Evolutionary conservation across 192 early-diverging fungal species (phyloP).

Genomic region (Coemansia pectinata): DNA sequence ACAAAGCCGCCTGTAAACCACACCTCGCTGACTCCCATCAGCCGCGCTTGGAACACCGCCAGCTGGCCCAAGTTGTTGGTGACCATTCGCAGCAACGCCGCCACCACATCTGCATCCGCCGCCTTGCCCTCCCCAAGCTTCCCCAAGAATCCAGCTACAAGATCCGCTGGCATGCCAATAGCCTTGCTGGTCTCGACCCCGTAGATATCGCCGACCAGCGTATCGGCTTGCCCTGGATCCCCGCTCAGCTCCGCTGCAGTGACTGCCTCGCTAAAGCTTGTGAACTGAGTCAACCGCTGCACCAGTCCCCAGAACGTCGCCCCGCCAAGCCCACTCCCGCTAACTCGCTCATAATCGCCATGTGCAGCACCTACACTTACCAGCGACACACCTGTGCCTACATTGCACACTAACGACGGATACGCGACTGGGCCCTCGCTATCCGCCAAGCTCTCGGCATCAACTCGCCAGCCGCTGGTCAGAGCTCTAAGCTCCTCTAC

Average conservation of each 20-base stretch:
- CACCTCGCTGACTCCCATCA: constrained; percentile 18
- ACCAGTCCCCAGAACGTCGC: constrained; percentile 48
- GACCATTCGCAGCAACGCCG: constrained; percentile 47
- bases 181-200: constrained; percentile 39
- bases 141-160: constrained; percentile 51
- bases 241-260: constrained; percentile 12
- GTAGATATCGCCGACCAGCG: constrained; percentile 52
- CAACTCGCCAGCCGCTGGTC: constrained; percentile 16
- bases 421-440: neutral
- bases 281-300: constrained; percentile 39
- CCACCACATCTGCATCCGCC: constrained; percentile 31
- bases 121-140: constrained; percentile 22
- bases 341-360: constrained; percentile 36
- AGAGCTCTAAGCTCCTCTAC: constrained; percentile 40
- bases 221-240: constrained; percentile 28
- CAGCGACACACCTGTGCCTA: constrained; percentile 52
- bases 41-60: constrained; percentile 46
- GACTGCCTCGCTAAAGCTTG: constrained; percentile 26
- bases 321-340: constrained; percentile 50
- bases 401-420: constrained; percentile 38
- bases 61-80: constrained; percentile 47
- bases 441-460: neutral
- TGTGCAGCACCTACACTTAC: neutral
- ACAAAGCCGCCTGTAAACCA: constrained; percentile 50
- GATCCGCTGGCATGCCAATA: constrained; percentile 48